Evolutionary conservation across 2,329 filamentous ascomycete species (phyloP).

Genomic region (Trichoderma sp.): DNA sequence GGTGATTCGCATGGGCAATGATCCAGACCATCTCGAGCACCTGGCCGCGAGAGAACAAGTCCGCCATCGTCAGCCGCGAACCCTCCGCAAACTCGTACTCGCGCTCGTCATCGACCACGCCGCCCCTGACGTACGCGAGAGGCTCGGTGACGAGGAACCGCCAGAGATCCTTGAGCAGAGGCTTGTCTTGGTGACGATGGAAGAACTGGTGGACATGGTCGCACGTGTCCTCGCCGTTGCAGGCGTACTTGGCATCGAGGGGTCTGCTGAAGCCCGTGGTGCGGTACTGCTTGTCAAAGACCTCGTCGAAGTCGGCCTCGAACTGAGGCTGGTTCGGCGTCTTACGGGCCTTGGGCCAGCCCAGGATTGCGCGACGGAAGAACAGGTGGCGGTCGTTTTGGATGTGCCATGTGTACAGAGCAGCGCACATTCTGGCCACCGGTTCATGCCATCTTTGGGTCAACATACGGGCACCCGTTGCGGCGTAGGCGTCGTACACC

Average conservation of each 20-base stretch:
- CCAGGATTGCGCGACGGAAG: constrained; percentile 38
- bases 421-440: constrained; percentile 39
- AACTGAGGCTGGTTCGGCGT: constrained; percentile 32
- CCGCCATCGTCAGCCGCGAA: constrained; percentile 31
- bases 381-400: constrained; percentile 41
- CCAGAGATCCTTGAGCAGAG: constrained; percentile 31
- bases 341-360: constrained; percentile 38
- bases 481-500: constrained; percentile 33
- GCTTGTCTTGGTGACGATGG: constrained; percentile 10
- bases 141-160: constrained; percentile 29
- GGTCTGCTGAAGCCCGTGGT: constrained; percentile 37
- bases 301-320: constrained; percentile 40
- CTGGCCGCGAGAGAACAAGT: constrained; percentile 32
- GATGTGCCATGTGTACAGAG: constrained; percentile 40
- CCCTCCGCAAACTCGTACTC: constrained; percentile 29
- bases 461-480: constrained; percentile 36
- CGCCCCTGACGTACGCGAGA: constrained; percentile 31
- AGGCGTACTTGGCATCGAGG: constrained; percentile 27
- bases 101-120: constrained; percentile 29
- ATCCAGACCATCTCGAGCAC: constrained; percentile 32
- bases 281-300: constrained; percentile 36
- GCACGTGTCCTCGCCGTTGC: constrained; percentile 32
- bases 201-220: constrained; percentile 31
- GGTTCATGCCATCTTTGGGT: constrained; percentile 40
- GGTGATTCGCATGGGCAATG: constrained; percentile 32